Conservation (phyloP, 148 eudicot genomes). For the Polygonum aviculare region DNA sequence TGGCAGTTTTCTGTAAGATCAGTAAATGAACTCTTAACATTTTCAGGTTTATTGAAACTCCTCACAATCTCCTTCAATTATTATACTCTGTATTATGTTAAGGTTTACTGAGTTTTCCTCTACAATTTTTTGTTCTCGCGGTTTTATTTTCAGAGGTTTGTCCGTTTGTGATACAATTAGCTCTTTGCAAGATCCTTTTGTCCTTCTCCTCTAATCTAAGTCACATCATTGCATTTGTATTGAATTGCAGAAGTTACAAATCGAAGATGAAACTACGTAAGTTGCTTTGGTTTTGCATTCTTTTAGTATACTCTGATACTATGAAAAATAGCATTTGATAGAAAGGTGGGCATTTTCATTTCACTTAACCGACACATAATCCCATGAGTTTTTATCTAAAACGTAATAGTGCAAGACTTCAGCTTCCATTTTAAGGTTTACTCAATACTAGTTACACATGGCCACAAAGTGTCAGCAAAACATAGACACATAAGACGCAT, state of each 20-base stretch:
- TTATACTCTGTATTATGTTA: no score
- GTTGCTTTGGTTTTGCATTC: neutral
- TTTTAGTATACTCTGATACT: neutral
- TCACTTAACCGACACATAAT: neutral
- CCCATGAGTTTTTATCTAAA: neutral
- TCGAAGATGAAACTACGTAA: neutral
- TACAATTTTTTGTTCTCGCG: neutral
- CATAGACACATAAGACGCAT: neutral
- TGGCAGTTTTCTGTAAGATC: neutral
- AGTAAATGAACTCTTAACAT: neutral
- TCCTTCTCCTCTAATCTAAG: neutral
- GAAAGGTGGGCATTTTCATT: neutral
- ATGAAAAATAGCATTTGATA: neutral
- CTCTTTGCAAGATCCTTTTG: neutral
- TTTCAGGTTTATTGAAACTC: neutral
- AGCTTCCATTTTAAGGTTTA: neutral
- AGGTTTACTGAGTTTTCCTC: neutral
- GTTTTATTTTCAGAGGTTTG: neutral
- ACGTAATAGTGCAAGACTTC: neutral
- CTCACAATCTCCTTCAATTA: no score
- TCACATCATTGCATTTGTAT: neutral
- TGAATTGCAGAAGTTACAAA: neutral
- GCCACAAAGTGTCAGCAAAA: neutral
- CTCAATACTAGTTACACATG: neutral
- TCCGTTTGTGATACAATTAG: neutral